These are phyloP conservation scores for Gaillardinia entomophila DNA, from an alignment of 805 yeast species.

Conservation along the genomic window DNA sequence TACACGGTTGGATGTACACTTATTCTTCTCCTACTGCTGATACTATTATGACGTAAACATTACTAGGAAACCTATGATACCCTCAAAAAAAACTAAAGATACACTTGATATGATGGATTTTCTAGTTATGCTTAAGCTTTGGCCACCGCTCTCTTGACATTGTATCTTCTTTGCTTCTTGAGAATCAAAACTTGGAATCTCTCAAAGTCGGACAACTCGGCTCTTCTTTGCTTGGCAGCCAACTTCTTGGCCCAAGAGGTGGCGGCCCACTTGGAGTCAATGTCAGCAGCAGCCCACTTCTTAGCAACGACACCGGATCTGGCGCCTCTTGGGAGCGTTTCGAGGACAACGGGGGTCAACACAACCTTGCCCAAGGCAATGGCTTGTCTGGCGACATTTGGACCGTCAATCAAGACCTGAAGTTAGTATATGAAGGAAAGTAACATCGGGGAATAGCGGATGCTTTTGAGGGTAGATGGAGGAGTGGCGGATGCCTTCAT, in stretches of 20 bases:
- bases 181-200: constrained; percentile 98
- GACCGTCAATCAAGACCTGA: constrained; percentile 94
- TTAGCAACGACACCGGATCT: constrained; percentile 79
- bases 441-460: too few relatives aligned
- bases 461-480: too few relatives aligned
- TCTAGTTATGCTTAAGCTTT: constrained; percentile 61
- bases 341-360: constrained; percentile 86
- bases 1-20: too few relatives aligned
- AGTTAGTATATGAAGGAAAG: constrained; percentile 27
- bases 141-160: constrained; percentile 94
- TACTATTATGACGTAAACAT: not conserved
- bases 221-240: constrained; percentile 90
- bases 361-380: constrained; percentile 80
- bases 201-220: constrained; percentile 92
- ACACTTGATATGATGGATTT: not conserved
- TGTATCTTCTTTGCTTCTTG: constrained; percentile 95
- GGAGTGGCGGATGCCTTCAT: too few relatives aligned
- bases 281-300: constrained; percentile 90
- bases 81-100: not conserved
- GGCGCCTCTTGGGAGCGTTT: constrained; percentile 90
- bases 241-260: constrained; percentile 98
- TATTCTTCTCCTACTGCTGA: not conserved
- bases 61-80: not conserved
- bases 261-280: constrained; percentile 86
- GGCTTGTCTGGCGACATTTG: constrained; percentile 92